Evolutionary conservation across 2,329 filamentous ascomycete species (phyloP), one percentile per base, ranked within the genome.

Genomic region (Pseudopithomyces chartarum): DNA sequence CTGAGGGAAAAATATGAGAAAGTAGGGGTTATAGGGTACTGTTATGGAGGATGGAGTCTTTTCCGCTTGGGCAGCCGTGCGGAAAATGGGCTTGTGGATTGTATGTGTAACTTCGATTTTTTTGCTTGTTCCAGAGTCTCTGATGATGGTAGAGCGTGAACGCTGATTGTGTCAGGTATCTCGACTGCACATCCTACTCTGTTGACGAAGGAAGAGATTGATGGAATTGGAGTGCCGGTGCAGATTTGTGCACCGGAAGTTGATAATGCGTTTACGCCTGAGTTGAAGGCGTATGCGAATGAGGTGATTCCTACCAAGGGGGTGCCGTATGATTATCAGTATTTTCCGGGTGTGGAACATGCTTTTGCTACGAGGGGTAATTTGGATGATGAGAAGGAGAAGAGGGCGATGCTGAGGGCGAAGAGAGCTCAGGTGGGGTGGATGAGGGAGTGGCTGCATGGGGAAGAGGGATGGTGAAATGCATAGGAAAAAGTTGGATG

Each of bases 11-110:
- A 56, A 2, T 58, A 59, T 42, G 13, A 23, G 45, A 77, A 75
- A 42, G 67, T 80, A 13, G 79, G 78, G 15, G 73, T 71, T 2
- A 68, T 80, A 32, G 79, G 79, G 0, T 80, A 80, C 63, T 80
- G 79, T 66, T 81, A 73, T 70, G 79, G 79, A 15, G 79, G 78
- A 4, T 71, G 66, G 67, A 61, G 54, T 10, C 58, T 63, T 2
- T 58, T 68, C 34, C 55, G 58, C 10, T 57, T 71, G 6, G 68
- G 65, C 2, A 51, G 58, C 1, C 46, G 42, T 0, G 43, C 38
- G 15, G 23, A 32, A 13, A 55, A 52, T 1, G 43, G 46, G 2
- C 52, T 69, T 3, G 66, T 68, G 2, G 68, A 71, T 39, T 61
- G 60, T 50, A 48, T 3, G 52, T 23, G 5, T 39, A 2, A 11